Percentiles rank a stretch among this genome's conserved stretches.
These are phyloP conservation scores for Capsella bursapastoris DNA, from an alignment of 345 rosid species.

Conservation along the genomic window DNA sequence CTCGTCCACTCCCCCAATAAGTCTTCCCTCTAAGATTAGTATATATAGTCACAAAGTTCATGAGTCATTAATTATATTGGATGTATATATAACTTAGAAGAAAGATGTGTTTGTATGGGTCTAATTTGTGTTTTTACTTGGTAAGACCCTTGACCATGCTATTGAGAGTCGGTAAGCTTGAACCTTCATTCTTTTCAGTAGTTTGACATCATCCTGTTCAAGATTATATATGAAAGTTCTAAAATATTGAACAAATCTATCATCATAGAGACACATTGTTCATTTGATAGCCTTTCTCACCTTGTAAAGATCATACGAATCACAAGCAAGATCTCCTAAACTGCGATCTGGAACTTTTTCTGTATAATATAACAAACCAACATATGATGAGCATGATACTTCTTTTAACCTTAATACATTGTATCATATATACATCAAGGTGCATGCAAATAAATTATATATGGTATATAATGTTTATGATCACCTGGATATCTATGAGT, in stretches of 20 bases:
- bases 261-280: background rate
- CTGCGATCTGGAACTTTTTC: slow-evolving; percentile 24
- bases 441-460: background rate
- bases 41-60: background rate
- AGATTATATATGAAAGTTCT: slow-evolving; percentile 46
- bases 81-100: too few relatives aligned
- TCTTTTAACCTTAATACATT: background rate
- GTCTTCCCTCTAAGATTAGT: slow-evolving; percentile 45
- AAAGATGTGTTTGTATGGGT: too few relatives aligned
- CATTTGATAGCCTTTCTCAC: background rate
- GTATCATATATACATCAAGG: background rate
- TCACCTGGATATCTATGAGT: slow-evolving; percentile 37
- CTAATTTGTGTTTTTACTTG: slow-evolving; percentile 18
- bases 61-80: background rate
- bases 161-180: slow-evolving; percentile 34
- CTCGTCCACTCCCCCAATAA: slow-evolving; percentile 50
- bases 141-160: slow-evolving; percentile 52
- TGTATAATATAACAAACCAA: background rate
- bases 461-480: background rate
- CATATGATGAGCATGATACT: too few relatives aligned
- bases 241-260: background rate
- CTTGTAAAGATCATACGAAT: slow-evolving; percentile 31
- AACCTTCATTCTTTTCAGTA: slow-evolving; percentile 3
- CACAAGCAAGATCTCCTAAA: slow-evolving; percentile 30
- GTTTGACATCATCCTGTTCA: slow-evolving; percentile 17